These are phyloP conservation scores for Ganoderma leucocontextum DNA, from an alignment of 1,284 basidiomycete genomes.

Conservation along the genomic window DNA sequence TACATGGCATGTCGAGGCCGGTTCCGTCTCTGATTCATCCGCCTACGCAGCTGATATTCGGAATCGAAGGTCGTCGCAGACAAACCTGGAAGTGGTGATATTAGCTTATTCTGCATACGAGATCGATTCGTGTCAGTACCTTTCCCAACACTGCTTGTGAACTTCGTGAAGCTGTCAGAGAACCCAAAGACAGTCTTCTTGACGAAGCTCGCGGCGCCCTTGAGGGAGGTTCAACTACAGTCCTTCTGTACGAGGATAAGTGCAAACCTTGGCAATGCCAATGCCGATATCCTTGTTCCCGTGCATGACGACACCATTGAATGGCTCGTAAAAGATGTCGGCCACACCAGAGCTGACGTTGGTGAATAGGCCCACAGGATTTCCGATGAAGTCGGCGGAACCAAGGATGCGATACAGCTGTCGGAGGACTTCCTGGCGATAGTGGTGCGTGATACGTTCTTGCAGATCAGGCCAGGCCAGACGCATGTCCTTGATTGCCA, in stretches of 20 bases:
- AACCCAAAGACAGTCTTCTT: slow-evolving; percentile 99
- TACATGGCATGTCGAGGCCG: slow-evolving; percentile 96
- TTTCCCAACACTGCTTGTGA: slow-evolving; percentile 97
- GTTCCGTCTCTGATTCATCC: slow-evolving; percentile 92
- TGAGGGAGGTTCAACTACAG: neutral
- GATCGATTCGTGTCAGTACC: slow-evolving; percentile 52
- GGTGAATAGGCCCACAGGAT: slow-evolving; percentile 96
- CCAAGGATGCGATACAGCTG: slow-evolving; percentile 97
- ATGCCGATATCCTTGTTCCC: slow-evolving; percentile 96
- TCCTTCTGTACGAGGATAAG: neutral
- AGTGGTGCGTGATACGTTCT: slow-evolving; percentile 90
- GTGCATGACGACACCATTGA: slow-evolving; percentile 97
- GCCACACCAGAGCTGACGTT: slow-evolving; percentile 99
- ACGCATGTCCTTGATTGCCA: slow-evolving; percentile 95
- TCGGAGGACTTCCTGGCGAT: slow-evolving; percentile 92
- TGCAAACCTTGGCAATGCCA: slow-evolving; percentile 90
- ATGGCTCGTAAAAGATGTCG: slow-evolving; percentile 99
- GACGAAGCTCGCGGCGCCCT: slow-evolving; percentile 96
- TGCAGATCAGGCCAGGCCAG: slow-evolving; percentile 87
- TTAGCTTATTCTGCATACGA: slow-evolving; percentile 7
- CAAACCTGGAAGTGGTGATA: slow-evolving; percentile 61
- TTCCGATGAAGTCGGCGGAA: slow-evolving; percentile 94
- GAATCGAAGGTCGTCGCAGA: slow-evolving; percentile 97
- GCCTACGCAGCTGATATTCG: slow-evolving; percentile 91
- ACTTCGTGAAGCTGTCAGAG: slow-evolving; percentile 95